Evolutionary conservation across 1,139 yeast genomes (phyloP), one percentile per base, ranked within the genome.

Genomic region (Candida sanyaensis): DNA sequence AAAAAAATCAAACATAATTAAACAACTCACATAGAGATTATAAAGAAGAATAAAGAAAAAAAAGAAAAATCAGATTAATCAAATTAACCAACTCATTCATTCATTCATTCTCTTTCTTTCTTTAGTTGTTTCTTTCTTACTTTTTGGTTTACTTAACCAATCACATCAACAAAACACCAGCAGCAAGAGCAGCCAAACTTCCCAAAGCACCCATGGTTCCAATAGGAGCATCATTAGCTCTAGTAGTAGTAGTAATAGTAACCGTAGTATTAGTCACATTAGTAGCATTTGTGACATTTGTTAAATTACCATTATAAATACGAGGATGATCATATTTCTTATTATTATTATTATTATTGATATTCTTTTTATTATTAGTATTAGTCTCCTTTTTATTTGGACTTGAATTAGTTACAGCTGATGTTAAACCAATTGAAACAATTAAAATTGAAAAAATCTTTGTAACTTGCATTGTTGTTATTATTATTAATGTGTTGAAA

Each of bases 81-180:
- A 10, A 17, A 33, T 26, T 6, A 33, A 33, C n/a, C 10, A 17
- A 33, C 8, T 7, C 10, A 33, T 32, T 17, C 21, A 17, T 17
- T 17, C 3, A 2, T 17, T 17, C 21, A n/a, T n/a, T n/a, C n/a
- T n/a, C 21, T 17, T 17, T 17, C 21, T 17, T 17, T 17, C 21
- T 17, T 17, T 17, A n/a, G 21, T 17, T 17, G 21, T 17, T 17
- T 17, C n/a, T n/a, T n/a, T n/a, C n/a, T n/a, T n/a, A n/a, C n/a
- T n/a, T n/a, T n/a, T n/a, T n/a, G 21, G 6, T 6, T 21, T 6
- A 32, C 23, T 32, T 32, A 13, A 9, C 28, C 1, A 5, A 11
- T 37, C 29, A 43, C 29, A 43, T 12, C 37, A 43, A 43, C 26
- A 43, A 29, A 21, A 43, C 7, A 30, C 41, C 45, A 37, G 41